phyloP scores from a whole-genome alignment of 2,329 filamentous ascomycete species.

The Fusarium lyarnte region DNA sequence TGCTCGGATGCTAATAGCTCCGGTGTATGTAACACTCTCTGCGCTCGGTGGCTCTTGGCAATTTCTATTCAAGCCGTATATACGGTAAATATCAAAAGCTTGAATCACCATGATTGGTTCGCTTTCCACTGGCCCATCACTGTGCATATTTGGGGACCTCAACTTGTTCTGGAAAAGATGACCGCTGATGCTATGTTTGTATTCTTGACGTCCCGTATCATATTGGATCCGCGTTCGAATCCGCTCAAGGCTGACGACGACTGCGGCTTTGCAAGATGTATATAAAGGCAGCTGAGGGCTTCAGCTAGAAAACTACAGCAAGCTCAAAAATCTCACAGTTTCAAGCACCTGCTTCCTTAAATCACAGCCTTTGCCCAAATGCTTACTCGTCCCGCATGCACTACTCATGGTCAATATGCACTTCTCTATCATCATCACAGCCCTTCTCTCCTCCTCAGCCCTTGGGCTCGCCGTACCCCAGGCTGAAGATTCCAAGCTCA shows the following conservation, averaged over 20 bases:
- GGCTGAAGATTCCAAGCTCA: neutral
- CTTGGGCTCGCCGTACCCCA: neutral
- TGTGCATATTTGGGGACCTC: neutral
- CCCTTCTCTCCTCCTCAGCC: neutral
- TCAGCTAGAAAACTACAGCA: neutral
- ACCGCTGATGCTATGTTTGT: neutral
- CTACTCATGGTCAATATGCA: neutral
- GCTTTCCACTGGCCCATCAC: neutral
- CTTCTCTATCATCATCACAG: neutral
- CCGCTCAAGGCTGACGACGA: neutral
- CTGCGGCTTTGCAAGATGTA: neutral
- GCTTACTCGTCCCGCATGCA: neutral
- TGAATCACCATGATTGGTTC: neutral
- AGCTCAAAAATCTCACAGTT: neutral
- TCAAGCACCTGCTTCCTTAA: neutral
- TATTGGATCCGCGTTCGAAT: neutral
- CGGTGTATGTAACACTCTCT: neutral
- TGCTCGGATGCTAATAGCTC: neutral
- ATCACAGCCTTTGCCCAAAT: neutral
- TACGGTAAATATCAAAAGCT: neutral
- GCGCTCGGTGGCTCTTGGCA: neutral
- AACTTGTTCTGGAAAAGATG: neutral
- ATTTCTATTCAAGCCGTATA: neutral
- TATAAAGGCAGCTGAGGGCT: neutral
- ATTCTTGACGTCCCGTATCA: neutral